Conservation (phyloP, 2,329 filamentous ascomycete genomes). For the Neopestalotiopsis sp. region DNA sequence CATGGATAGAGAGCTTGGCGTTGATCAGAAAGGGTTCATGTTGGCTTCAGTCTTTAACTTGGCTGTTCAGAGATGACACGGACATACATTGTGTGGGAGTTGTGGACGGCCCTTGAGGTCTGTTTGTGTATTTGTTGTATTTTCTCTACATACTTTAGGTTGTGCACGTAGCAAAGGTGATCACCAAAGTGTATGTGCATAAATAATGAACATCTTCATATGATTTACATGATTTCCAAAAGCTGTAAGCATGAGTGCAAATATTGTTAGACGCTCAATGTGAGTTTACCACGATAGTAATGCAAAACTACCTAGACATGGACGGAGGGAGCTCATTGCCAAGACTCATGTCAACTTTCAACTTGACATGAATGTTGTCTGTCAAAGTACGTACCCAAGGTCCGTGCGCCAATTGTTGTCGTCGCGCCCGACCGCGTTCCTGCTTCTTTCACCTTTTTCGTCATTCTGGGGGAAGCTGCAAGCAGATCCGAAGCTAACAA, state of each 20-base stretch:
- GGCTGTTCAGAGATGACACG: background rate
- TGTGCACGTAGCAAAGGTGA: too few relatives aligned
- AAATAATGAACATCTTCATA: too few relatives aligned
- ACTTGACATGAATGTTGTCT: background rate
- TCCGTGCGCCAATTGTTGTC: background rate
- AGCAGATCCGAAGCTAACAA: background rate
- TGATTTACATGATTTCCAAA: too few relatives aligned
- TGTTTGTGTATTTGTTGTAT: background rate
- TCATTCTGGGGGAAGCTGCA: constrained; percentile 5
- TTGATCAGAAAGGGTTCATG: background rate
- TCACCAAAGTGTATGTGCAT: too few relatives aligned
- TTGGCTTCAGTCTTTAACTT: background rate
- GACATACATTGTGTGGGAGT: background rate
- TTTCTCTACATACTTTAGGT: background rate
- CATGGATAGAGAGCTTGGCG: constrained; percentile 10
- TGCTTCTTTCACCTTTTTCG: constrained; percentile 12
- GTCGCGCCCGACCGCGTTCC: constrained; percentile 14
- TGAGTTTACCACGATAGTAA: too few relatives aligned
- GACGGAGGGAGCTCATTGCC: too few relatives aligned
- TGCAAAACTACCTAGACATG: too few relatives aligned
- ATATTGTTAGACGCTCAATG: too few relatives aligned
- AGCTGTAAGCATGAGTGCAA: too few relatives aligned
- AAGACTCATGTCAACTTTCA: too few relatives aligned
- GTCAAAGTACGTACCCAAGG: background rate
- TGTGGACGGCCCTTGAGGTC: background rate